Percentiles rank a stretch among this genome's conserved stretches.
phyloP scores from a whole-genome alignment of 2,329 filamentous ascomycete species.

The Neoscytalidium dimidiatum region DNA sequence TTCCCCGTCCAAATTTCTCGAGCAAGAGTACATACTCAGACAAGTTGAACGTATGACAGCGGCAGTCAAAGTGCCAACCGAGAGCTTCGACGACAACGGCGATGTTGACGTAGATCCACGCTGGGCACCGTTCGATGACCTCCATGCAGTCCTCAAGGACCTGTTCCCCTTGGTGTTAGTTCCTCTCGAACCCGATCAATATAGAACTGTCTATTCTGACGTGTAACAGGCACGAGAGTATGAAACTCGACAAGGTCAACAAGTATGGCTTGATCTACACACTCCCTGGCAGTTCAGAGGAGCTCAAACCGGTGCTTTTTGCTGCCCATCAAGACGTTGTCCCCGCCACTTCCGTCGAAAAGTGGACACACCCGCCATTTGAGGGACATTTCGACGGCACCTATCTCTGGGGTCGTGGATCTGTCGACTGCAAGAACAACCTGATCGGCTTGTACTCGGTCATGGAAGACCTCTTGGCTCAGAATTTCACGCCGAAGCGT shows the following conservation, averaged over 20 bases:
- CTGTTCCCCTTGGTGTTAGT: conserved; percentile 52
- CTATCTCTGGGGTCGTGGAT: conserved; percentile 63
- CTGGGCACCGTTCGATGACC: conserved; percentile 60
- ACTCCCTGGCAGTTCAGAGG: conserved; percentile 54
- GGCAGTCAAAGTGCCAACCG: conserved; percentile 57
- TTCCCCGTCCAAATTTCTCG: conserved; percentile 6
- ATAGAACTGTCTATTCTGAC: not conserved
- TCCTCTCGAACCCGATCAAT: not conserved
- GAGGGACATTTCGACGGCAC: conserved; percentile 57
- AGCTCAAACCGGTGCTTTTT: conserved; percentile 58
- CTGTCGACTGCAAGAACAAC: conserved; percentile 63
- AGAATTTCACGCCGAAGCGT: conserved; percentile 55
- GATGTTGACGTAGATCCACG: conserved; percentile 56
- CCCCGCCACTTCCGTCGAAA: conserved; percentile 50
- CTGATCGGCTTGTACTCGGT: conserved; percentile 54
- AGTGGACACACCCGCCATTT: conserved; percentile 64
- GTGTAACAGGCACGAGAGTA: conserved; percentile 38
- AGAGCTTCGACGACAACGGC: conserved; percentile 59
- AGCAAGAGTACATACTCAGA: conserved; percentile 4
- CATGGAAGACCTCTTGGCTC: conserved; percentile 56
- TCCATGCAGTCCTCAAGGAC: conserved; percentile 52
- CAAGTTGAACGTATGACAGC: conserved; percentile 42
- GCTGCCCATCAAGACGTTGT: conserved; percentile 69
- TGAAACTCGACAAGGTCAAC: conserved; percentile 59
- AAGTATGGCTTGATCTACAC: conserved; percentile 61